A percentile compares a stretch with the other conserved stretches of the same genome.
These are phyloP conservation scores for Pichia sp. DNA, from an alignment of 1,139 yeast species.

Conservation along the genomic window DNA sequence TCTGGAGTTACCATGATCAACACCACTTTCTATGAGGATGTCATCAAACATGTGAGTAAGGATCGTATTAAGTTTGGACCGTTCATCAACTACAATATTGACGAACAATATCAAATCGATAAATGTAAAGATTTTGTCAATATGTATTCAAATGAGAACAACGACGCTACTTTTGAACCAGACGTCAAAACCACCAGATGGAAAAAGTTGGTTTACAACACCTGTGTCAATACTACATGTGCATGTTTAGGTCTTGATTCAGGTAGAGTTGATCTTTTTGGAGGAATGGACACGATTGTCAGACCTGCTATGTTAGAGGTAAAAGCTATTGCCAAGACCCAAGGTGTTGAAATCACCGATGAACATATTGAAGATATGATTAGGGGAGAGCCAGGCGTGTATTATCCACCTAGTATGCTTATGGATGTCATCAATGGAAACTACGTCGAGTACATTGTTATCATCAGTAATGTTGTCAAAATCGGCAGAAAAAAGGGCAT, in stretches of 20 bases:
- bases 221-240: constrained; percentile 54
- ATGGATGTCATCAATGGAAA: constrained; percentile 65
- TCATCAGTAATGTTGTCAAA: constrained; percentile 61
- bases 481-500: constrained; percentile 48
- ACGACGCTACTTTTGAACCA: constrained; percentile 36
- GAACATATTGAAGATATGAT: constrained; percentile 10
- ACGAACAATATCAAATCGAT: constrained; percentile 26
- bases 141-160: constrained; percentile 40
- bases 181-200: constrained; percentile 53
- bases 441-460: constrained; percentile 60
- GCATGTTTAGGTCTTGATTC: constrained; percentile 51
- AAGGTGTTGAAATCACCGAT: constrained; percentile 35
- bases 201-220: constrained; percentile 64
- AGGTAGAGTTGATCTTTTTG: constrained; percentile 46
- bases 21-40: constrained; percentile 50
- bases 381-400: constrained; percentile 10
- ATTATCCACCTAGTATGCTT: constrained; percentile 21
- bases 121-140: constrained; percentile 33
- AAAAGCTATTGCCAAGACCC: constrained; percentile 49
- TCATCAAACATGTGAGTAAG: constrained; percentile 38
- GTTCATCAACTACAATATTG: constrained; percentile 31
- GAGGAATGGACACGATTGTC: constrained; percentile 40
- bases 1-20: constrained; percentile 66
- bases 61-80: constrained; percentile 51
- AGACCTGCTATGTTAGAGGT: constrained; percentile 62